A percentile compares a stretch with the other conserved stretches of the same genome.
These are phyloP conservation scores for Cyberlindnera maritima DNA, from an alignment of 805 yeast genomes.

Conservation along the genomic window DNA sequence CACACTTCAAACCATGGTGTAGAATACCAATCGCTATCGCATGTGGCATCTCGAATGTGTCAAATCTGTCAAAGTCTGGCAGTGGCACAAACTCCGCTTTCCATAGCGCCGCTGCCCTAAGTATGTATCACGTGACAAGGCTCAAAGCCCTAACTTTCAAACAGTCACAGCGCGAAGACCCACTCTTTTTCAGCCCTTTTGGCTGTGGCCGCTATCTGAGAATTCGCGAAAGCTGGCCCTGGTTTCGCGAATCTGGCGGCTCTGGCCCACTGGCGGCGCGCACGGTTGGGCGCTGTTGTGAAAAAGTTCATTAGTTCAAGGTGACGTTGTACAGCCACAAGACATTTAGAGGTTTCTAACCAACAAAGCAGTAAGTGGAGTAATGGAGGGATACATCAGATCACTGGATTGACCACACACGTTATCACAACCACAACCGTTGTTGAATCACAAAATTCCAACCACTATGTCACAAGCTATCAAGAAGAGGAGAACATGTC, in stretches of 20 bases:
- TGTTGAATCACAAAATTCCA: not conserved
- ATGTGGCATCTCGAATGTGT: too few relatives aligned
- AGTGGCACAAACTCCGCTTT: not conserved
- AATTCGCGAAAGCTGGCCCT: not conserved
- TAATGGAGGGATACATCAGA: not conserved
- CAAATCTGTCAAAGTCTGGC: not conserved
- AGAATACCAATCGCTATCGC: not conserved
- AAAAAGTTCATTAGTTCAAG: slow-evolving; percentile 19
- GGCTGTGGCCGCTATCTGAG: too few relatives aligned
- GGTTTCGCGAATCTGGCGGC: not conserved
- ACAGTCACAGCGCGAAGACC: slow-evolving; percentile 6
- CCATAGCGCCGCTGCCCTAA: not conserved
- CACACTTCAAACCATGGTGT: not conserved
- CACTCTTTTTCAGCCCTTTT: not conserved
- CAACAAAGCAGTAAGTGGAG: slow-evolving; percentile 21
- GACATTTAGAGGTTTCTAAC: slow-evolving; percentile 1
- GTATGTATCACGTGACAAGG: not conserved
- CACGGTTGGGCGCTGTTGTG: slow-evolving; percentile 7
- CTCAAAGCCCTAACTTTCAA: not conserved
- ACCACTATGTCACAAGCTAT: not conserved
- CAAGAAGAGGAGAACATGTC: not conserved
- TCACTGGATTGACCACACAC: not conserved
- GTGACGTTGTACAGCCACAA: not conserved
- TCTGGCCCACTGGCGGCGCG: not conserved
- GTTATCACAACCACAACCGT: not conserved